Conservation (phyloP, 177 flowering plant species). For the Vitis hybrid region DNA sequence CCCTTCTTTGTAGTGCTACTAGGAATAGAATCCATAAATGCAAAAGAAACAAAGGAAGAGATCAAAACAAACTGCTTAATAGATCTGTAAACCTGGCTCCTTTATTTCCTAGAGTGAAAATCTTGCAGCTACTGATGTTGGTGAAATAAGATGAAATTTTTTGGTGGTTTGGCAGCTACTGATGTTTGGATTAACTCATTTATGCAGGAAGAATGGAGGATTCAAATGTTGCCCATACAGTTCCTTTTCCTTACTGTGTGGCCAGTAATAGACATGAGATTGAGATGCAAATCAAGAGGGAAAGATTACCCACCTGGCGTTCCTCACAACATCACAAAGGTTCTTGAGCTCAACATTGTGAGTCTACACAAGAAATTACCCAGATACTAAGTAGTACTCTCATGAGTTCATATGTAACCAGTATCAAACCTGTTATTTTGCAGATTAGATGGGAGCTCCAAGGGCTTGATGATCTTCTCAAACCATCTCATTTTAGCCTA, state of each 20-base stretch:
- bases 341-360: conserved; percentile 77
- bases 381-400: neutral
- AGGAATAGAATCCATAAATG: no score
- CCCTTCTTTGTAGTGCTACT: no score
- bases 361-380: conserved; percentile 14
- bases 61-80: no score
- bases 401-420: neutral
- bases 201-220: conserved; percentile 85
- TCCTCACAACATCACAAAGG: conserved; percentile 47
- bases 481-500: conserved; percentile 61
- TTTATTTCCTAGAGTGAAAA: no score
- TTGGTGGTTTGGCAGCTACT: neutral
- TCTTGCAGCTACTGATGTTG: no score
- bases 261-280: conserved; percentile 69
- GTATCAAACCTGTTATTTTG: conserved; percentile 10
- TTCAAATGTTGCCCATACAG: conserved; percentile 77
- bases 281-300: conserved; percentile 58
- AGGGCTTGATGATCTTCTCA: conserved; percentile 57
- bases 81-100: no score
- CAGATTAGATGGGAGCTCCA: conserved; percentile 84
- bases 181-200: neutral
- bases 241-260: conserved; percentile 63
- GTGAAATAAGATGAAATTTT: no score
- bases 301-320: conserved; percentile 64
- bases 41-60: no score